Evolutionary conservation across 2,329 filamentous ascomycete genomes (phyloP).

Genomic region (Pestalotiopsis fici): DNA sequence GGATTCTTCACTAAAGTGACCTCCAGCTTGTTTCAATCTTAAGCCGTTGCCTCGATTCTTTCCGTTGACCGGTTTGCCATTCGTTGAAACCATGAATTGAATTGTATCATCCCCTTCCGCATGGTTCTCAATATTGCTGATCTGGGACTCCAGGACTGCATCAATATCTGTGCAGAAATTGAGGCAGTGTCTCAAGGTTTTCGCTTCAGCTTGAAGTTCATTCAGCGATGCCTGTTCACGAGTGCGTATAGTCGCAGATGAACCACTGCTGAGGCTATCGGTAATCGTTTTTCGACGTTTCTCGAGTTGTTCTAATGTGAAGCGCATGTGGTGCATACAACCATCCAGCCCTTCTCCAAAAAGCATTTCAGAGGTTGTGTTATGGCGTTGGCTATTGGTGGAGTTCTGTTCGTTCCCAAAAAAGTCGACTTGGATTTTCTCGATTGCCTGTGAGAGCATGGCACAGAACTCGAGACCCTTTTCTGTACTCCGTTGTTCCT

Average conservation of each 20-base stretch:
- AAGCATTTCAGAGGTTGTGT: neutral
- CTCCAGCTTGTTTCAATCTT: constrained; percentile 2
- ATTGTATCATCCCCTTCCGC: constrained; percentile 3
- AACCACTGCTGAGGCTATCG: neutral
- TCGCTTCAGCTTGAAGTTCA: constrained; percentile 3
- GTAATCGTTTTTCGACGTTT: neutral
- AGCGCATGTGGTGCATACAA: constrained; percentile 7
- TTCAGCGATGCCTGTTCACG: constrained; percentile 3
- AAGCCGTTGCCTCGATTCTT: constrained; percentile 3
- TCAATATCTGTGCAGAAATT: constrained; percentile 5
- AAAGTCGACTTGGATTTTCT: constrained; percentile 2
- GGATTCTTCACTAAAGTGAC: constrained; percentile 4
- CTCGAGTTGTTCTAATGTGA: constrained; percentile 5
- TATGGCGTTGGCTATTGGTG: neutral
- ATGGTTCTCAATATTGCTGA: constrained; percentile 9
- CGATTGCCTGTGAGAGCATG: neutral
- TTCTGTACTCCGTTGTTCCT: neutral
- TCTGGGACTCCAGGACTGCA: constrained; percentile 5
- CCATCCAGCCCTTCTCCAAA: constrained; percentile 1
- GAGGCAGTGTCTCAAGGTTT: neutral
- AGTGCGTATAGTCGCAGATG: neutral
- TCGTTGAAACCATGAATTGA: constrained; percentile 5
- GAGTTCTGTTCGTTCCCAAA: neutral
- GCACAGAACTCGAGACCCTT: constrained; percentile 6
- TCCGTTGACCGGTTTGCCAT: constrained; percentile 4